Percentiles rank a stretch among this genome's conserved stretches.
Evolutionary conservation across 176 grass and related monocot species (phyloP).

Genomic region (Musa troglodytarum): DNA sequence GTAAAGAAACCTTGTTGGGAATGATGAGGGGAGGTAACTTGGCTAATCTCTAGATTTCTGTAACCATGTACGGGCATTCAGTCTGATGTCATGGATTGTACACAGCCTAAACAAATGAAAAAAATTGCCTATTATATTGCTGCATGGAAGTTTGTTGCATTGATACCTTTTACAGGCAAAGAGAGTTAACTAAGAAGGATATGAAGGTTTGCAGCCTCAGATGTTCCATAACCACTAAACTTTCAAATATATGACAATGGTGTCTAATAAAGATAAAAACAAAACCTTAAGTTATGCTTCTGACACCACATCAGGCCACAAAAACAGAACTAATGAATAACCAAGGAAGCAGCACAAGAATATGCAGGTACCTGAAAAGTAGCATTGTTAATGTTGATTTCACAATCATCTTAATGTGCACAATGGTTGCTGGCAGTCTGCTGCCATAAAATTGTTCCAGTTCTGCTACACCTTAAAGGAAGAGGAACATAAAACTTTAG

Average conservation of each 20-base stretch:
- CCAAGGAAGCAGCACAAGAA: background rate
- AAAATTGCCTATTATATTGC: too few species aligned
- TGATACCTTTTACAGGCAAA: too few species aligned
- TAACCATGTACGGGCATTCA: too few species aligned
- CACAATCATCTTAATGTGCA: background rate
- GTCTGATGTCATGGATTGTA: too few species aligned
- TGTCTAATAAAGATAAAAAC: background rate
- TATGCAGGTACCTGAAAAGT: background rate
- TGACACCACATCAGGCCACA: background rate
- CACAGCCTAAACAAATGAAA: too few species aligned
- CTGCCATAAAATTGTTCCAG: background rate
- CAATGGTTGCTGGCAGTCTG: background rate
- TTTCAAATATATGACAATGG: background rate
- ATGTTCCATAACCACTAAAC: background rate
- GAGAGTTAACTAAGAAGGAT: background rate
- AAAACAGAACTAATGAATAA: background rate
- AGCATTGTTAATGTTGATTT: background rate
- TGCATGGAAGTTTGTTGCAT: too few species aligned
- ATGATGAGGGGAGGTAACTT: too few species aligned
- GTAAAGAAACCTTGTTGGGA: too few species aligned
- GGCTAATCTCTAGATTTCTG: too few species aligned
- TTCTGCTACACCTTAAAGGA: background rate
- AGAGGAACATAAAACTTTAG: background rate
- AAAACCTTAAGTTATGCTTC: background rate
- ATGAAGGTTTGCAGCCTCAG: background rate